A percentile compares a stretch with the other conserved stretches of the same genome.
phyloP scores from a whole-genome alignment of 208 protist species.

The Leishmania aethiopica region DNA sequence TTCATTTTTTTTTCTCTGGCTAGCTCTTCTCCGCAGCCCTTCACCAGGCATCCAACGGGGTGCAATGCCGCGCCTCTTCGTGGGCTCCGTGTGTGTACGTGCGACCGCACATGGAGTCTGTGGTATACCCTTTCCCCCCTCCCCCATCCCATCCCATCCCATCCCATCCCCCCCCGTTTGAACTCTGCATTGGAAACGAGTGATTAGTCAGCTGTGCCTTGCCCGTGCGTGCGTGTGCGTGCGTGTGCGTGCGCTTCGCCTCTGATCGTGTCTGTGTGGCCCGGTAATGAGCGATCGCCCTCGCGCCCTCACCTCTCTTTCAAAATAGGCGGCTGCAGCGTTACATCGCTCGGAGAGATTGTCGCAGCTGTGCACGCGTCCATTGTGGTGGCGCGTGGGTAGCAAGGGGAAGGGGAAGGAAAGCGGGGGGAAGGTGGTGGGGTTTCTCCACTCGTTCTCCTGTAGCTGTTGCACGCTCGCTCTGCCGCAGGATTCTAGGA shows the following conservation, averaged over 20 bases:
- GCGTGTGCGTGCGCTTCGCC: not conserved
- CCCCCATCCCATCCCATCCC: not conserved
- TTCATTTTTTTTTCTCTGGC: no score
- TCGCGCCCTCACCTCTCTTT: slow-evolving; percentile 2
- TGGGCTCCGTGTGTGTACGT: not conserved
- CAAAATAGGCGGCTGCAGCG: slow-evolving; percentile 34
- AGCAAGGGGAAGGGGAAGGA: not conserved
- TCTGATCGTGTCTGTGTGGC: not conserved
- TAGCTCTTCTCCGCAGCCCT: not conserved
- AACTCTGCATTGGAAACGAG: slow-evolving; percentile 10
- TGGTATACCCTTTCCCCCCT: not conserved
- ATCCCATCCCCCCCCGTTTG: not conserved
- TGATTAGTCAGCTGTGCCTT: slow-evolving; percentile 43
- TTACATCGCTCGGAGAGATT: slow-evolving; percentile 33
- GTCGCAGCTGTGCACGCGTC: not conserved
- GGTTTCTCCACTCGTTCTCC: not conserved
- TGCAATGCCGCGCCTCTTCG: not conserved
- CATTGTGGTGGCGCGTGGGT: not conserved
- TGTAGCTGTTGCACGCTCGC: not conserved
- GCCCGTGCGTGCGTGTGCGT: slow-evolving; percentile 11
- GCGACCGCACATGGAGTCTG: not conserved
- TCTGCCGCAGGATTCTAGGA: not conserved
- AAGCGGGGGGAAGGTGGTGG: no score
- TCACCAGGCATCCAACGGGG: not conserved
- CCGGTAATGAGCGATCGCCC: not conserved